Conservation (phyloP, 2,329 filamentous ascomycete species). For the Lomentospora prolificans region DNA sequence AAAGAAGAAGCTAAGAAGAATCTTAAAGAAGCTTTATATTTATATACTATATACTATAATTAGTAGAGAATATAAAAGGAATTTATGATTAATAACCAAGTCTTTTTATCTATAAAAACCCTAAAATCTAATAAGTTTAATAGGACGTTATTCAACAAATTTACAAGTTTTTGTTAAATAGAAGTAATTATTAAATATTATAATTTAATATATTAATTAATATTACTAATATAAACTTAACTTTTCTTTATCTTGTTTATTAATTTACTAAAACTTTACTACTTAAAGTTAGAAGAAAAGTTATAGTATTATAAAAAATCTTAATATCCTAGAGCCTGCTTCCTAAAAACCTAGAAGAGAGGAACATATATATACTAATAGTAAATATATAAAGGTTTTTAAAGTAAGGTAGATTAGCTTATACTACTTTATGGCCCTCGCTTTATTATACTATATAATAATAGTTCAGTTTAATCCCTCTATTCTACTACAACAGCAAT, state of each 20-base stretch:
- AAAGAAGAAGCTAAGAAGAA: not conserved
- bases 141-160: not conserved
- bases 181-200: not conserved
- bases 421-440: too few relatives aligned
- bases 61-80: constrained; percentile 5
- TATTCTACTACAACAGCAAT: too few relatives aligned
- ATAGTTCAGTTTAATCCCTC: too few relatives aligned
- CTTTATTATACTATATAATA: too few relatives aligned
- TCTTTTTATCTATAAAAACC: not conserved
- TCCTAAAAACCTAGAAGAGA: too few relatives aligned
- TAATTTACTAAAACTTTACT: not conserved
- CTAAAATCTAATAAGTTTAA: not conserved
- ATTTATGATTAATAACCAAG: not conserved
- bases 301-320: too few relatives aligned
- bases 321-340: too few relatives aligned
- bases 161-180: not conserved
- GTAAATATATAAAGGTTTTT: not conserved
- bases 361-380: too few relatives aligned
- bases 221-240: not conserved
- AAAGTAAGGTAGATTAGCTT: too few relatives aligned
- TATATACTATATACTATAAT: constrained; percentile 3
- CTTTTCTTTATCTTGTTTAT: not conserved
- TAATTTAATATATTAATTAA: not conserved
- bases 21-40: constrained; percentile 3
- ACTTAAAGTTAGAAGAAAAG: not conserved